phyloP scores from a whole-genome alignment of 768 basidiomycete species.

The Exsudoporus frostii region DNA sequence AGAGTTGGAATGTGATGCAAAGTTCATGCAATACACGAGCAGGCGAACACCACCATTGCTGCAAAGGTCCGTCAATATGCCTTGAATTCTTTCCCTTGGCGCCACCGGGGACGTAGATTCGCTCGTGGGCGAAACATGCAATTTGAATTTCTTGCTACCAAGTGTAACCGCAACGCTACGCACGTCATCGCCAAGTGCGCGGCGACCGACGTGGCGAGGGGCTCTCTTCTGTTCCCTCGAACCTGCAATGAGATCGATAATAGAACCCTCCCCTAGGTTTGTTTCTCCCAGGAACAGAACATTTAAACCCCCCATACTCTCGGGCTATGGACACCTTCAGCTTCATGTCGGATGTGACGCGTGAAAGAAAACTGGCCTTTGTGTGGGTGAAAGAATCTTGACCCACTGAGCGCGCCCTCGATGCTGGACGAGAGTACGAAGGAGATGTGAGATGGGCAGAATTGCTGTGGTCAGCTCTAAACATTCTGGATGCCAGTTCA shows the following conservation, averaged over 20 bases:
- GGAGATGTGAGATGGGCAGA: constrained; percentile 5
- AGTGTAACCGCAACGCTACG: constrained; percentile 12
- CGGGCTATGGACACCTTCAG: constrained; percentile 12
- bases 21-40: constrained; percentile 23
- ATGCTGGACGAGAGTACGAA: constrained; percentile 11
- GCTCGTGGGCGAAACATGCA: constrained; percentile 7
- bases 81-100: constrained; percentile 2
- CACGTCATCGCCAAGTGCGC: neutral
- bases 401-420: constrained; percentile 11
- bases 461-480: constrained; percentile 11
- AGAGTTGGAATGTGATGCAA: constrained; percentile 2
- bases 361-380: constrained; percentile 12
- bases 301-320: constrained; percentile 6
- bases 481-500: constrained; percentile 15
- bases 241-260: constrained; percentile 18
- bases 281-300: constrained; percentile 24
- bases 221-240: neutral
- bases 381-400: neutral
- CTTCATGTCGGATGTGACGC: neutral
- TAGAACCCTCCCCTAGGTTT: constrained; percentile 13
- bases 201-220: neutral
- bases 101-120: neutral
- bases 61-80: constrained; percentile 9
- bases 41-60: constrained; percentile 16
- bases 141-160: constrained; percentile 14